These are phyloP conservation scores for Penicillium corylophilum DNA, from an alignment of 2,329 filamentous ascomycete species.

Conservation along the genomic window DNA sequence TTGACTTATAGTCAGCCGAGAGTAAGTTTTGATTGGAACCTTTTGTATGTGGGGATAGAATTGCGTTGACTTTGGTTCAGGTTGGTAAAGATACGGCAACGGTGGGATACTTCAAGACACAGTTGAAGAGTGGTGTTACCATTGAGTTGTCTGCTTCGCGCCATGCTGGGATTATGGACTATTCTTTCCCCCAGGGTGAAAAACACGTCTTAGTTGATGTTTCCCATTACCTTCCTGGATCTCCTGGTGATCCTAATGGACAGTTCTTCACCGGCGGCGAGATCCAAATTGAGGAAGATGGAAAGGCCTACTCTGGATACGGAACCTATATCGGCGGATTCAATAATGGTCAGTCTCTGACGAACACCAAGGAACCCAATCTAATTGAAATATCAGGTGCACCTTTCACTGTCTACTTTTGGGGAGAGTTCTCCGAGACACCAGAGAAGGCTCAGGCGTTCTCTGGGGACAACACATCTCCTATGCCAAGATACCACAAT, in stretches of 20 bases:
- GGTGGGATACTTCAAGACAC: constrained; percentile 65
- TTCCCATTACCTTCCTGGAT: constrained; percentile 50
- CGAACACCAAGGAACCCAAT: background rate
- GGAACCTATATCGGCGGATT: constrained; percentile 50
- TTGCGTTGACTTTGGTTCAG: constrained; percentile 8
- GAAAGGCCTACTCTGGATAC: constrained; percentile 47
- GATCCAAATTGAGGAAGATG: constrained; percentile 39
- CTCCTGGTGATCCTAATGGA: constrained; percentile 36
- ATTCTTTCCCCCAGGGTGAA: constrained; percentile 57
- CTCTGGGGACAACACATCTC: constrained; percentile 35
- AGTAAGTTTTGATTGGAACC: constrained; percentile 41
- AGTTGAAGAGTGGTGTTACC: constrained; percentile 56
- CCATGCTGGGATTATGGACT: constrained; percentile 63
- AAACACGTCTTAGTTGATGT: constrained; percentile 65
- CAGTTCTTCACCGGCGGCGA: constrained; percentile 47
- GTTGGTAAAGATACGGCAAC: constrained; percentile 53
- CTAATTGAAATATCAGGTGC: constrained; percentile 33
- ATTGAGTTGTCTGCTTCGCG: constrained; percentile 65
- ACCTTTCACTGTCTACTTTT: constrained; percentile 46
- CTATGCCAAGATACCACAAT: constrained; percentile 45
- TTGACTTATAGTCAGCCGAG: constrained; percentile 54
- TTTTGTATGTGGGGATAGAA: background rate
- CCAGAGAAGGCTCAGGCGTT: constrained; percentile 41
- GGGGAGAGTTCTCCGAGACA: constrained; percentile 42
- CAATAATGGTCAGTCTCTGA: constrained; percentile 36